Conservation (phyloP, 805 yeast genomes). For the Saturnispora silvae region DNA sequence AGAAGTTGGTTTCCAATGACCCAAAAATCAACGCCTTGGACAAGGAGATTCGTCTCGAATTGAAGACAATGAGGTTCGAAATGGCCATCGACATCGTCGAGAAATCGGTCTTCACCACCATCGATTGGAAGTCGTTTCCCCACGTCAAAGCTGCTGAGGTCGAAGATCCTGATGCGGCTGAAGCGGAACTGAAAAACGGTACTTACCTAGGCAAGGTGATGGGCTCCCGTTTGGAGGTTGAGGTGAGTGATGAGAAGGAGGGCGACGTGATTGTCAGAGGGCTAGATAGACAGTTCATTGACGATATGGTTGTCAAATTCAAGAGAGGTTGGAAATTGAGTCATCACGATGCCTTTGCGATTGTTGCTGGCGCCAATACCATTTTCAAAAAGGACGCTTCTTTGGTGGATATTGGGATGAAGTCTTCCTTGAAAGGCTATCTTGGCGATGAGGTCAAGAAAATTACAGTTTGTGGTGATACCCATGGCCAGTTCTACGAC, state of each 20-base stretch:
- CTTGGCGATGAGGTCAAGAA: constrained; percentile 26
- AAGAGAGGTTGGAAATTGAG: constrained; percentile 65
- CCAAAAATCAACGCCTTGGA: constrained; percentile 51
- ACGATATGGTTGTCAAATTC: constrained; percentile 59
- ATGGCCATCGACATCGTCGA: constrained; percentile 75
- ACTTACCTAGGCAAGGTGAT: constrained; percentile 31
- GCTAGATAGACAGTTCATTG: constrained; percentile 44
- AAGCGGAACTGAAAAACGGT: constrained; percentile 21
- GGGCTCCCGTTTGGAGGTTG: constrained; percentile 45
- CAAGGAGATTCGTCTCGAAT: constrained; percentile 50
- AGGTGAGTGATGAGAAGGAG: constrained; percentile 23
- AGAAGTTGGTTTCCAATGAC: constrained; percentile 57
- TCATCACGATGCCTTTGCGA: constrained; percentile 74
- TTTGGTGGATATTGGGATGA: constrained; percentile 55
- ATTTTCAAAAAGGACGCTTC: constrained; percentile 58
- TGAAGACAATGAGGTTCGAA: constrained; percentile 71
- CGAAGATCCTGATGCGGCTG: constrained; percentile 23
- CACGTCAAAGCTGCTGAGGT: constrained; percentile 46
- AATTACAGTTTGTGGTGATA: constrained; percentile 90
- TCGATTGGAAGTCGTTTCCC: constrained; percentile 38
- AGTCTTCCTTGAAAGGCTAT: constrained; percentile 29
- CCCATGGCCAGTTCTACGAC: constrained; percentile 95
- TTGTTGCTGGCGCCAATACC: constrained; percentile 60
- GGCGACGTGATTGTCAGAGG: constrained; percentile 26
- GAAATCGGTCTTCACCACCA: constrained; percentile 33